A percentile compares a stretch with the other conserved stretches of the same genome.
Conservation (phyloP, 2,329 filamentous ascomycete genomes). For the Ophiostoma ulmi region DNA sequence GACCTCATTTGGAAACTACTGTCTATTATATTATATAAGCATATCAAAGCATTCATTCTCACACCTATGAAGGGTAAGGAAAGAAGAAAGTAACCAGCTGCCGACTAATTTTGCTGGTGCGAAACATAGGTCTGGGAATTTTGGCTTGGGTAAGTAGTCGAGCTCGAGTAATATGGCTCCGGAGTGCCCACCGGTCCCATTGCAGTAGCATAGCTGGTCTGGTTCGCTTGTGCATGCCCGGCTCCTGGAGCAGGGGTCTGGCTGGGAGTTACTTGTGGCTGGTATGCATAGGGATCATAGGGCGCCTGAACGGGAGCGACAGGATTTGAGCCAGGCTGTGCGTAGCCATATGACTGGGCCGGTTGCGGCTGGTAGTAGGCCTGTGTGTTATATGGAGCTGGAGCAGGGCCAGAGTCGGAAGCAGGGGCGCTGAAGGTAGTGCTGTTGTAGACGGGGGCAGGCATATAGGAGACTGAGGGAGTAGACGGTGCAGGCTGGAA, state of each 20-base stretch:
- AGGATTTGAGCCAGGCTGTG: neutral
- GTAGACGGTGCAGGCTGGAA: slow-evolving; percentile 2
- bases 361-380: slow-evolving; percentile 8
- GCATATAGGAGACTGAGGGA: neutral
- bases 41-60: neutral
- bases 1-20: too few species aligned
- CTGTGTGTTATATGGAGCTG: neutral
- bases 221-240: neutral
- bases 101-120: neutral
- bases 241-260: neutral
- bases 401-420: neutral
- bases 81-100: neutral
- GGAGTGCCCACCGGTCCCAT: neutral
- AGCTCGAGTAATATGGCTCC: neutral
- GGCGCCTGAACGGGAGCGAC: neutral
- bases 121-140: neutral
- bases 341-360: slow-evolving; percentile 7
- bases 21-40: too few species aligned
- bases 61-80: neutral
- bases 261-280: slow-evolving; percentile 13
- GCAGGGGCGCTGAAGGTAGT: neutral
- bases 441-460: neutral
- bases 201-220: neutral
- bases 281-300: slow-evolving; percentile 10
- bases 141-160: neutral